These are phyloP conservation scores for Silene latifolia DNA, from an alignment of 148 eudicot species.

Conservation along the genomic window DNA sequence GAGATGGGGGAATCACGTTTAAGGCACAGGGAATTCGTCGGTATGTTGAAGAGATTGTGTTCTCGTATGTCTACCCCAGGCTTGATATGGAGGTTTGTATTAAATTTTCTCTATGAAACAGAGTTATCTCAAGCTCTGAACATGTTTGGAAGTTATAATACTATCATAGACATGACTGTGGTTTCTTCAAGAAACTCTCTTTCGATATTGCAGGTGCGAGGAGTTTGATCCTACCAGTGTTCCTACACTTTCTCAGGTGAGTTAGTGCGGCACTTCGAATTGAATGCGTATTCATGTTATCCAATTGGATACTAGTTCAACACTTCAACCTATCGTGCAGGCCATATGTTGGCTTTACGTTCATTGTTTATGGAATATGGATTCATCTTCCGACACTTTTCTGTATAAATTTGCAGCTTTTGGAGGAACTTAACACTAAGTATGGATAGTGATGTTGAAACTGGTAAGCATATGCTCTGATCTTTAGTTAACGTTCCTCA, in stretches of 20 bases:
- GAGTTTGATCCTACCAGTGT: constrained; percentile 81
- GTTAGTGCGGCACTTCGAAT: constrained; percentile 5
- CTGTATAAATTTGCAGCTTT: constrained; percentile 50
- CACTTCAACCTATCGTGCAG: neutral
- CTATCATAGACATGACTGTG: neutral
- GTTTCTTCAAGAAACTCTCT: neutral
- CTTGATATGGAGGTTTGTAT: constrained; percentile 79
- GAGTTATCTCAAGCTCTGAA: neutral
- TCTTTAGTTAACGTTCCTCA: neutral
- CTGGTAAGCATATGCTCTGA: constrained; percentile 37
- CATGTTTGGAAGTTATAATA: too few species aligned
- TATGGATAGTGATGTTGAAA: constrained; percentile 38
- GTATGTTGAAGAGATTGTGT: constrained; percentile 83
- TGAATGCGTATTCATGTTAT: neutral
- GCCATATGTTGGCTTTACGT: neutral
- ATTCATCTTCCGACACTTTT: constrained; percentile 1
- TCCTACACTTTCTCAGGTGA: constrained; percentile 85
- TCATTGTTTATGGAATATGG: neutral
- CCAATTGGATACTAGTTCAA: neutral
- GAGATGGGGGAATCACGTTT: constrained; percentile 15
- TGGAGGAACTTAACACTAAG: constrained; percentile 76
- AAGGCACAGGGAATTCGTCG: constrained; percentile 64
- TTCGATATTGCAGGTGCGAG: constrained; percentile 61
- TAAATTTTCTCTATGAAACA: constrained; percentile 7
- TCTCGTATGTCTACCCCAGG: constrained; percentile 79